phyloP scores from a whole-genome alignment of 2,329 filamentous ascomycete species.

The Alternaria incomplexa region DNA sequence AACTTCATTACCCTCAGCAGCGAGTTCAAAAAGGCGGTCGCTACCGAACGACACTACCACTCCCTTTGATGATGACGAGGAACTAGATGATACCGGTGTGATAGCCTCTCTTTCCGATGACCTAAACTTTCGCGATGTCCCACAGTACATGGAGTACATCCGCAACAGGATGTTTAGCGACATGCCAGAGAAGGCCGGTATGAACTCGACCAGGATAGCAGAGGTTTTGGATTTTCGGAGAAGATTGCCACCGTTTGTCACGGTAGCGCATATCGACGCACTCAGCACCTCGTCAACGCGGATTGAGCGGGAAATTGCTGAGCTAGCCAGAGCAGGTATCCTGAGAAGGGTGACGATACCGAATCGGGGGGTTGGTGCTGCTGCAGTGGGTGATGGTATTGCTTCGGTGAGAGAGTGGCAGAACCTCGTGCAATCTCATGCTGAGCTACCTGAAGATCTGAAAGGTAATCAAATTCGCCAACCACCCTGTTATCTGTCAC shows the following conservation, averaged over 20 bases:
- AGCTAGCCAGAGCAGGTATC: constrained; percentile 63
- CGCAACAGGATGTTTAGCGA: constrained; percentile 67
- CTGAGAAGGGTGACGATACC: constrained; percentile 70
- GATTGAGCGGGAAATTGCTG: constrained; percentile 71
- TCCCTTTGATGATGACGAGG: constrained; percentile 47
- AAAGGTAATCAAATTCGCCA: constrained; percentile 44
- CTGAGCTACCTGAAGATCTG: constrained; percentile 28
- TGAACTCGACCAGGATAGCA: constrained; percentile 68
- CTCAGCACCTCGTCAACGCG: constrained; percentile 67
- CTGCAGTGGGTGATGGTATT: constrained; percentile 68
- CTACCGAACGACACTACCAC: constrained; percentile 28
- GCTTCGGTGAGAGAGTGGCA: constrained; percentile 62
- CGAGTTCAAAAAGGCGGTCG: constrained; percentile 39
- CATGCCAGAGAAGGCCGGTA: constrained; percentile 65
- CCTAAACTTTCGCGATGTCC: constrained; percentile 64
- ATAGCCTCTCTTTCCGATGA: constrained; percentile 62
- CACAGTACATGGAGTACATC: constrained; percentile 69
- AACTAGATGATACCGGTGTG: constrained; percentile 66
- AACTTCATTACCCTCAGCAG: constrained; percentile 47
- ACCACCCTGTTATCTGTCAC: not conserved
- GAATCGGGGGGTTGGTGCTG: constrained; percentile 62
- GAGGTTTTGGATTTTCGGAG: constrained; percentile 68
- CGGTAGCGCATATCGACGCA: constrained; percentile 69
- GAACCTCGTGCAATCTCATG: constrained; percentile 33
- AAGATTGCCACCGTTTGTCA: constrained; percentile 68